A percentile compares a stretch with the other conserved stretches of the same genome.
phyloP scores from a whole-genome alignment of 768 basidiomycete genomes.

The Trametes punicea region DNA sequence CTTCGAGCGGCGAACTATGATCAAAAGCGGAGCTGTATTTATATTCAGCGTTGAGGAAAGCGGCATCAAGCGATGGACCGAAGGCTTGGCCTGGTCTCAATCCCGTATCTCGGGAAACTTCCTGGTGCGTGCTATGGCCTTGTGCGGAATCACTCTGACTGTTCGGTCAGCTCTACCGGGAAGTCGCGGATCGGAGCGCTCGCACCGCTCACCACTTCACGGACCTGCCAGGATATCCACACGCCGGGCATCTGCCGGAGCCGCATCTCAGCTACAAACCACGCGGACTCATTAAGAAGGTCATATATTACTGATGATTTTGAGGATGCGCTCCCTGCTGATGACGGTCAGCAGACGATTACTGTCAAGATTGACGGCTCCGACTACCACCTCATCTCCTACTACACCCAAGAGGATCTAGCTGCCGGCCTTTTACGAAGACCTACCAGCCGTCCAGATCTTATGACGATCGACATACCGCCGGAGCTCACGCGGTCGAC shows the following conservation, averaged over 20 bases:
- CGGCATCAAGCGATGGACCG: constrained; percentile 87
- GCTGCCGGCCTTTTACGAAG: constrained; percentile 63
- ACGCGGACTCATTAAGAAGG: constrained; percentile 84
- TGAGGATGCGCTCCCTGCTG: neutral
- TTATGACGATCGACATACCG: constrained; percentile 70
- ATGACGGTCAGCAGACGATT: constrained; percentile 57
- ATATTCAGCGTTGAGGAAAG: constrained; percentile 88
- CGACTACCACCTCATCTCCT: constrained; percentile 80
- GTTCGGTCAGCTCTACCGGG: constrained; percentile 66
- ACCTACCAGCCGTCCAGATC: constrained; percentile 67
- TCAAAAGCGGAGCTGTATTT: constrained; percentile 66
- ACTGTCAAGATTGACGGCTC: constrained; percentile 77
- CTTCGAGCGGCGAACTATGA: constrained; percentile 58
- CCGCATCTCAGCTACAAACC: constrained; percentile 27
- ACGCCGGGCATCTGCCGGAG: constrained; percentile 18
- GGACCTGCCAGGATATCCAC: constrained; percentile 15
- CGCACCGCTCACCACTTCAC: constrained; percentile 36
- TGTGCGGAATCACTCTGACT: constrained; percentile 1
- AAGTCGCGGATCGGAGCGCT: constrained; percentile 67
- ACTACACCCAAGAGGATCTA: constrained; percentile 80
- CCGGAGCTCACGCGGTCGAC: constrained; percentile 75
- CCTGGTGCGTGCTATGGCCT: constrained; percentile 46
- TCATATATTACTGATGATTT: constrained; percentile 24
- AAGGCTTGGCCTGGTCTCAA: constrained; percentile 75
- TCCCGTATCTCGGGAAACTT: constrained; percentile 85